Percentiles rank a stretch among this genome's conserved stretches.
These are phyloP conservation scores for Candida ficus DNA, from an alignment of 805 yeast species.

Conservation along the genomic window DNA sequence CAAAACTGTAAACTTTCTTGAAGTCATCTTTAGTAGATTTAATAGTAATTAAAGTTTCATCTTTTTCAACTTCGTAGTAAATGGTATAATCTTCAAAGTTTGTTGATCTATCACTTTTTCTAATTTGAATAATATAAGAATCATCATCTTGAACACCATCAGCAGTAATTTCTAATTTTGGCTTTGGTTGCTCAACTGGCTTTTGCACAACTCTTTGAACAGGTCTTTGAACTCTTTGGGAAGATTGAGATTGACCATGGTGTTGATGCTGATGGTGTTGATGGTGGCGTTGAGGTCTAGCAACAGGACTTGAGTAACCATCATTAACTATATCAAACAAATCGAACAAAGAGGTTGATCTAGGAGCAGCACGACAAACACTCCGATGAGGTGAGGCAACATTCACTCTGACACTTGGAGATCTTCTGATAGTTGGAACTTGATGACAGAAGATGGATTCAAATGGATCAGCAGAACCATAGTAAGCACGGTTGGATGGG, in stretches of 20 bases:
- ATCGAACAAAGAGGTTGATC: constrained; percentile 4
- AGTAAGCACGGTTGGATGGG: not conserved
- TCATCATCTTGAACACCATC: constrained; percentile 7
- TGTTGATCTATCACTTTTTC: constrained; percentile 10
- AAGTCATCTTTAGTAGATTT: constrained; percentile 15
- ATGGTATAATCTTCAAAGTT: constrained; percentile 17
- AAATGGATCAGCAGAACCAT: not conserved
- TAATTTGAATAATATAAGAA: constrained; percentile 13
- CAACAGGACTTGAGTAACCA: not conserved
- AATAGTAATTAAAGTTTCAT: constrained; percentile 9
- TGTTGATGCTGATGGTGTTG: not conserved
- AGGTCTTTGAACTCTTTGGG: not conserved
- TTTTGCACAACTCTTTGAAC: not conserved
- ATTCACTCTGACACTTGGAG: constrained; percentile 2
- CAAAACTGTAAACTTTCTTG: constrained; percentile 14
- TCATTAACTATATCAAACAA: constrained; percentile 4
- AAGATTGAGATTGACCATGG: not conserved
- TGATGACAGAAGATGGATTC: constrained; percentile 3
- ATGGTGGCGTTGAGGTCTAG: constrained; percentile 1
- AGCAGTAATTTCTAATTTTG: constrained; percentile 4
- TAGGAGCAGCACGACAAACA: not conserved
- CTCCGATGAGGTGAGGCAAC: not conserved
- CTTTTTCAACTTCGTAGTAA: constrained; percentile 7
- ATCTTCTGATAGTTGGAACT: constrained; percentile 8
- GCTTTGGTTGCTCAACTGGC: not conserved